Percentiles rank a stretch among this genome's conserved stretches.
phyloP scores from a whole-genome alignment of 371 early-diverging fungal genomes.

The Dichotomocladium elegans region DNA sequence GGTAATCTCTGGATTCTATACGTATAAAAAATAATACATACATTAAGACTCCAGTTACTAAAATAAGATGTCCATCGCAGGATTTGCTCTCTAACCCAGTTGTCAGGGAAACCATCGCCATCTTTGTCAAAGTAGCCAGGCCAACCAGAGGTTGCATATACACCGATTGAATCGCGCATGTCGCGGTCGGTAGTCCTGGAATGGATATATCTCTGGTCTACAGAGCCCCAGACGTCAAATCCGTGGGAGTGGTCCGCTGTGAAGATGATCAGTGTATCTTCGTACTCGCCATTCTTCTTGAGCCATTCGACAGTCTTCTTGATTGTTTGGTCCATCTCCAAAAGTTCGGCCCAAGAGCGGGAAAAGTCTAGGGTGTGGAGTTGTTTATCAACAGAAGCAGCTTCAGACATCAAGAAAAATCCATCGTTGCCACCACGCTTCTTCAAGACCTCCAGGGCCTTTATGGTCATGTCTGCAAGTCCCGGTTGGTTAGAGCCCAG shows the following conservation, averaged over 20 bases:
- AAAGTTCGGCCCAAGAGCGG: conserved; percentile 65
- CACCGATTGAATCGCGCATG: conserved; percentile 62
- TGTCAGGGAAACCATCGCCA: conserved; percentile 66
- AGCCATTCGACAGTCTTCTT: conserved; percentile 60
- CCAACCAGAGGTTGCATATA: conserved; percentile 65
- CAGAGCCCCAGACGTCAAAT: conserved; percentile 72
- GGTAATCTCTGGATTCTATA: conserved; percentile 43
- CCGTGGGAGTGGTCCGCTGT: conserved; percentile 75
- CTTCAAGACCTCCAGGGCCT: conserved; percentile 57
- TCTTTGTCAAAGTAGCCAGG: conserved; percentile 60
- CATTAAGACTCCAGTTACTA: background rate
- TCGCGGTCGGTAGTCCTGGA: conserved; percentile 18
- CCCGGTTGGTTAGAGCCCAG: conserved; percentile 61
- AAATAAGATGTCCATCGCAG: background rate
- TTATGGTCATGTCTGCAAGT: conserved; percentile 65
- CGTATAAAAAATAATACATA: background rate
- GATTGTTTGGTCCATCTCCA: conserved; percentile 70
- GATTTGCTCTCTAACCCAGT: conserved; percentile 22
- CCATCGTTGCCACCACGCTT: conserved; percentile 65
- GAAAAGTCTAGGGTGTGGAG: conserved; percentile 72
- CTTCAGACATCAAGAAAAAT: conserved; percentile 76
- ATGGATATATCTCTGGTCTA: conserved; percentile 42
- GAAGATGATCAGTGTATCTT: conserved; percentile 64
- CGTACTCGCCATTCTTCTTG: conserved; percentile 45
- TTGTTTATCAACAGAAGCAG: conserved; percentile 68